phyloP scores from a whole-genome alignment of 2,329 filamentous ascomycete genomes.

The Fusarium setosum region DNA sequence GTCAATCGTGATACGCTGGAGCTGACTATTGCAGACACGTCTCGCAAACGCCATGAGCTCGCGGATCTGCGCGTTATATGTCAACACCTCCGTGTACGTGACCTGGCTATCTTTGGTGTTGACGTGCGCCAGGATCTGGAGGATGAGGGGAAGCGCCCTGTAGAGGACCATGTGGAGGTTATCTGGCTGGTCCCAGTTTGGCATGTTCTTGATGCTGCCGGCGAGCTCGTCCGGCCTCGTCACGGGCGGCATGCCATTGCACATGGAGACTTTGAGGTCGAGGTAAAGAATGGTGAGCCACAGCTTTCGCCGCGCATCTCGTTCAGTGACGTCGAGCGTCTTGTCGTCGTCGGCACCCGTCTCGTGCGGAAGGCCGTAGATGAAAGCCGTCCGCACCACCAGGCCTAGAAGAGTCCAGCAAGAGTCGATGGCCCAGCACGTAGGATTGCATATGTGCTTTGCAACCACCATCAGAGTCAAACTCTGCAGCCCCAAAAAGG shows the following conservation, averaged over 20 bases:
- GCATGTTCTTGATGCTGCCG: constrained; percentile 36
- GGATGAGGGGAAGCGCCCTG: constrained; percentile 46
- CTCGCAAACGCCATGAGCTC: constrained; percentile 47
- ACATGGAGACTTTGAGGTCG: constrained; percentile 50
- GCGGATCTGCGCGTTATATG: constrained; percentile 47
- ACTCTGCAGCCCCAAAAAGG: constrained; percentile 45
- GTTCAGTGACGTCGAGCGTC: constrained; percentile 39
- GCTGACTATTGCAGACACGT: constrained; percentile 42
- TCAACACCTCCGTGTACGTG: constrained; percentile 47
- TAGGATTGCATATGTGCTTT: constrained; percentile 51
- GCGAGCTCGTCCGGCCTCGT: constrained; percentile 47
- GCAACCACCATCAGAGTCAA: constrained; percentile 49
- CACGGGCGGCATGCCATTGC: constrained; percentile 49
- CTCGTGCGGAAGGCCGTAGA: constrained; percentile 49
- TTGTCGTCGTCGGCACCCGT: constrained; percentile 39
- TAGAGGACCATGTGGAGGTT: constrained; percentile 48
- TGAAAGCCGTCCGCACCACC: constrained; percentile 49
- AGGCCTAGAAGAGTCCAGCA: constrained; percentile 50
- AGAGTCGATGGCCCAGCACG: constrained; percentile 51
- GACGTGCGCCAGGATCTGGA: constrained; percentile 46
- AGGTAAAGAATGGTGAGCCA: constrained; percentile 52
- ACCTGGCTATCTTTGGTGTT: constrained; percentile 47
- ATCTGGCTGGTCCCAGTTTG: constrained; percentile 43
- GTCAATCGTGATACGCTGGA: constrained; percentile 49
- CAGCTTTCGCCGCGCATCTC: constrained; percentile 44